Conservation (phyloP, 2,329 filamentous ascomycete genomes). For the Epichloe festucae region DNA sequence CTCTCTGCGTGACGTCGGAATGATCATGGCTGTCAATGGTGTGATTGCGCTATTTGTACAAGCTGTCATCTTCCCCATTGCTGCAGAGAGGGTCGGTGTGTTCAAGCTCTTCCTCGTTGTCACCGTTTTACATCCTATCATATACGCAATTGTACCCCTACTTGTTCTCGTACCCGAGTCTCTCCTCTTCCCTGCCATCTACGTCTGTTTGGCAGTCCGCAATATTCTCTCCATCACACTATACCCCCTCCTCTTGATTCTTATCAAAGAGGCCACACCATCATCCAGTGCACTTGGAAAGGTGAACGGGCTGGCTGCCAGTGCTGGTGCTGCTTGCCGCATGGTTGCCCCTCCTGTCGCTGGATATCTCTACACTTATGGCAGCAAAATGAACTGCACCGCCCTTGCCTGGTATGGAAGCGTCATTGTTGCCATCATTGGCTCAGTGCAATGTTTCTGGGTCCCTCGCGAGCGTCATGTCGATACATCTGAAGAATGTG, state of each 20-base stretch:
- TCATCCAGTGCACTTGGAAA: conserved; percentile 43
- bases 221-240: conserved; percentile 50
- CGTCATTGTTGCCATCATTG: conserved; percentile 40
- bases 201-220: conserved; percentile 41
- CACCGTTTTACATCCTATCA: conserved; percentile 46
- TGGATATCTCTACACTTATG: conserved; percentile 50
- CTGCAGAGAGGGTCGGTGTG: conserved; percentile 44
- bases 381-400: conserved; percentile 44
- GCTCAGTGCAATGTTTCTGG: conserved; percentile 47
- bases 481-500: conserved; percentile 18
- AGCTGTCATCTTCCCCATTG: conserved; percentile 46
- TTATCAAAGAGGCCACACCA: conserved; percentile 54
- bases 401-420: conserved; percentile 53
- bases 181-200: conserved; percentile 43
- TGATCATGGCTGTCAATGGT: conserved; percentile 47
- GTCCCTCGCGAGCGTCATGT: conserved; percentile 25
- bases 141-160: conserved; percentile 46
- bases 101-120: conserved; percentile 45
- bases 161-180: conserved; percentile 41
- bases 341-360: conserved; percentile 54
- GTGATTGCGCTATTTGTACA: conserved; percentile 47
- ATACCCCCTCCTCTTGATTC: conserved; percentile 51
- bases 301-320: conserved; percentile 54
- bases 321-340: conserved; percentile 51
- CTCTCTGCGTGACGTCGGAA: conserved; percentile 47